phyloP scores from a whole-genome alignment of 2,329 filamentous ascomycete species.

The Aspergillus eucalypticola region DNA sequence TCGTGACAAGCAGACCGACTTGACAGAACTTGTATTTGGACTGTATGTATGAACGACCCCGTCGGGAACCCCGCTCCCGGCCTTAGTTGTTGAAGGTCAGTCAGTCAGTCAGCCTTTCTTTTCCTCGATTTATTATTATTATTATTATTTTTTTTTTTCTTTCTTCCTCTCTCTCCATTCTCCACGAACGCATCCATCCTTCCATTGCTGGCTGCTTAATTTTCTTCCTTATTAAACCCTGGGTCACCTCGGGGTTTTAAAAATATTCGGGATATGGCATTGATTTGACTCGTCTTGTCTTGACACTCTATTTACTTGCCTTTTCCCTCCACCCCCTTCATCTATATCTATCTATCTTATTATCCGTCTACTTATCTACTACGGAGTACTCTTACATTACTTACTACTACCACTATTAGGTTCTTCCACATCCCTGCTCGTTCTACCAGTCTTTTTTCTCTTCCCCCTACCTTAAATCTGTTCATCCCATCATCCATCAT shows the following conservation, averaged over 20 bases:
- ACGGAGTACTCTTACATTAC: not conserved
- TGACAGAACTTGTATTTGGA: not conserved
- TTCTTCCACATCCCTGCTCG: not conserved
- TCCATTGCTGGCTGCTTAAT: not conserved
- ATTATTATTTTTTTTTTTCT: too few relatives aligned
- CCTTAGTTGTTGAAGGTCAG: not conserved
- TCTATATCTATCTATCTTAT: too few relatives aligned
- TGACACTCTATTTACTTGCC: not conserved
- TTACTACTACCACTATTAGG: not conserved
- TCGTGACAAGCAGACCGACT: not conserved
- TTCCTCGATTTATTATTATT: not conserved
- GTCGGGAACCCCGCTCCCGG: conserved; percentile 1
- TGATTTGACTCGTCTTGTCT: not conserved
- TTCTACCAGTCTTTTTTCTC: not conserved
- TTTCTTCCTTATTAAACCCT: not conserved
- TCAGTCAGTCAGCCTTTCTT: not conserved
- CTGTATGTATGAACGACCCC: not conserved
- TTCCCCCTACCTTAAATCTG: not conserved
- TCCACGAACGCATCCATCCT: not conserved
- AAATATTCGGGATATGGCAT: too few relatives aligned
- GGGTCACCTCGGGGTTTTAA: not conserved
- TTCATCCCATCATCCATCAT: not conserved
- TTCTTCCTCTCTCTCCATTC: not conserved
- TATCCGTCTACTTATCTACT: not conserved
- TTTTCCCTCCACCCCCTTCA: too few relatives aligned